A percentile compares a stretch with the other conserved stretches of the same genome.
Conservation (phyloP, 257 asterid species). For the Jacaranda mimosifolia region DNA sequence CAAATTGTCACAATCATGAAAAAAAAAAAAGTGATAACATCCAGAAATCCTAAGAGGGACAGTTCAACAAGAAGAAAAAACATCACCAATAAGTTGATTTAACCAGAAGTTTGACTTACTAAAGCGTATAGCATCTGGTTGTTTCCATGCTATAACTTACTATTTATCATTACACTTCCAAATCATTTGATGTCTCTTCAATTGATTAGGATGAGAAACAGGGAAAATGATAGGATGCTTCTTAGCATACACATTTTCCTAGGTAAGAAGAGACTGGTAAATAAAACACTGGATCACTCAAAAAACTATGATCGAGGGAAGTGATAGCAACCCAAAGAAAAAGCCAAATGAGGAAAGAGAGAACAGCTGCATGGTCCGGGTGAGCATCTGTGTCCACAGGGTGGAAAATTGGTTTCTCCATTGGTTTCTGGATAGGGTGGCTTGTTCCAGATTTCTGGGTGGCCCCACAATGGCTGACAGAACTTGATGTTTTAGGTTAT, state of each 20-base stretch:
- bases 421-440: neutral
- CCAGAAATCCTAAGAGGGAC: slow-evolving; percentile 8
- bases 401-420: neutral
- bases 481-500: neutral
- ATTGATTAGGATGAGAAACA: neutral
- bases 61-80: neutral
- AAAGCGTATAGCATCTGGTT: neutral
- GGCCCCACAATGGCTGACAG: neutral
- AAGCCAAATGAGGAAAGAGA: neutral
- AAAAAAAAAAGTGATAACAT: neutral
- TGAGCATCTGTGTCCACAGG: neutral
- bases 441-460: neutral
- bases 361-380: neutral
- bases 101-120: slow-evolving; percentile 17
- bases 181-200: neutral
- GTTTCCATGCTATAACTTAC: slow-evolving; percentile 8
- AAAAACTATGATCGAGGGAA: neutral
- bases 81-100: slow-evolving; percentile 15
- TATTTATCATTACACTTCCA: neutral
- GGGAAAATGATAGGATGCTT: neutral
- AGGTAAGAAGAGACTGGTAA: neutral
- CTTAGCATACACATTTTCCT: neutral
- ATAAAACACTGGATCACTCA: neutral
- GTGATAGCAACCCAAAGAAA: neutral
- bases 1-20: slow-evolving; percentile 12